Evolutionary conservation across 2,329 filamentous ascomycete genomes (phyloP).

Genomic region (Scytalidium lignicola): DNA sequence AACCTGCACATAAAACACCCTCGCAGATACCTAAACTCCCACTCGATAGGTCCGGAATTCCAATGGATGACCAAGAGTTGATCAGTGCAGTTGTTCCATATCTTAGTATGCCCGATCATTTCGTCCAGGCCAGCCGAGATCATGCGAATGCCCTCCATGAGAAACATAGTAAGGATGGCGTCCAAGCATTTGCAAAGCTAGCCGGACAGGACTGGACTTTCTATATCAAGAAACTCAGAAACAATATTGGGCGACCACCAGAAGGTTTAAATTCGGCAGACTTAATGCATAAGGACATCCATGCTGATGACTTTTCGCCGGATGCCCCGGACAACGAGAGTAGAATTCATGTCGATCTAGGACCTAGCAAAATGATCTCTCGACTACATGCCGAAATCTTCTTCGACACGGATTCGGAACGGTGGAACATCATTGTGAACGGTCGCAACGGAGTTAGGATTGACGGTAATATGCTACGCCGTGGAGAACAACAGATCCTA

Average conservation of each 20-base stretch:
- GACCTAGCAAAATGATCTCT: slow-evolving; percentile 76
- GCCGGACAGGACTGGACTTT: slow-evolving; percentile 80
- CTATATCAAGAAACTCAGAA: slow-evolving; percentile 69
- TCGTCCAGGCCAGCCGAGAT: slow-evolving; percentile 55
- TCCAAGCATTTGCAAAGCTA: slow-evolving; percentile 76
- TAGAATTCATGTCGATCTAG: slow-evolving; percentile 78
- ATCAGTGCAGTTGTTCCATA: slow-evolving; percentile 19
- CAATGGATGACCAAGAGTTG: slow-evolving; percentile 45
- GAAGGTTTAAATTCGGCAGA: slow-evolving; percentile 34
- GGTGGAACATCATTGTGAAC: slow-evolving; percentile 82
- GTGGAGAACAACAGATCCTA: slow-evolving; percentile 58
- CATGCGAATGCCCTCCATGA: slow-evolving; percentile 61
- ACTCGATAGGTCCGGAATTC: slow-evolving; percentile 31
- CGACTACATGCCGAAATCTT: slow-evolving; percentile 70
- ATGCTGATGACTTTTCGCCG: slow-evolving; percentile 31
- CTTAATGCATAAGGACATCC: slow-evolving; percentile 17
- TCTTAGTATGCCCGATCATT: slow-evolving; percentile 27
- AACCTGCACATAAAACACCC: slow-evolving; percentile 9
- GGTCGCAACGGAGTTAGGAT: slow-evolving; percentile 88
- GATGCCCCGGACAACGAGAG: slow-evolving; percentile 11
- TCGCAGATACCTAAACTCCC: slow-evolving; percentile 34
- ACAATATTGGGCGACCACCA: slow-evolving; percentile 70
- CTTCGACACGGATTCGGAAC: slow-evolving; percentile 62
- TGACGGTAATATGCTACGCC: slow-evolving; percentile 67
- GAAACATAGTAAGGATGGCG: slow-evolving; percentile 50